Percentiles rank a stretch among this genome's conserved stretches.
Evolutionary conservation across 805 yeast genomes (phyloP).

Genomic region (Myxozyma udenii): DNA sequence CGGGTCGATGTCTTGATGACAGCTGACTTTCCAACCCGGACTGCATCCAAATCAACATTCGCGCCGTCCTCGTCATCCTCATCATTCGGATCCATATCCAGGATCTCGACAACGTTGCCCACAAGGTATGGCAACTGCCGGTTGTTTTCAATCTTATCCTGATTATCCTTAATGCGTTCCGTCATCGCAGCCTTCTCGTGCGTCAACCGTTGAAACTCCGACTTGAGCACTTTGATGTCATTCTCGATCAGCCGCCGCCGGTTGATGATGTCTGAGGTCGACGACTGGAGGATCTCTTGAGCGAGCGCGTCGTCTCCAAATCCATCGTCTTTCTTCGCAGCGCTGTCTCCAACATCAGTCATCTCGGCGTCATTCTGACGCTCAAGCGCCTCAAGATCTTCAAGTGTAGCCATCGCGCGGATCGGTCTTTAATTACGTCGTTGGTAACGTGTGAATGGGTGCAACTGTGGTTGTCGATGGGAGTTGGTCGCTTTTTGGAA

Average conservation of each 20-base stretch:
- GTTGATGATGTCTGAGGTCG: conserved; percentile 79
- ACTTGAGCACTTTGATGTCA: conserved; percentile 90
- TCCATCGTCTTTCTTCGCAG: conserved; percentile 34
- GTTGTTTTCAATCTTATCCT: conserved; percentile 92
- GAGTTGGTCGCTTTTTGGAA: not conserved
- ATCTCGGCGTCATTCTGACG: conserved; percentile 40
- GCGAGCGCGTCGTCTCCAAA: conserved; percentile 60
- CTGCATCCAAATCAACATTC: conserved; percentile 85
- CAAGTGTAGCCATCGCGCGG: conserved; percentile 68
- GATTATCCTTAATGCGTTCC: conserved; percentile 91
- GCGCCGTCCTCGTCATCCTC: conserved; percentile 82
- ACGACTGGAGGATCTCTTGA: conserved; percentile 71
- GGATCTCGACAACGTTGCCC: conserved; percentile 91
- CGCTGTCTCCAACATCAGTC: conserved; percentile 46
- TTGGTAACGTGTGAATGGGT: not conserved
- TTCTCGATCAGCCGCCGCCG: conserved; percentile 87
- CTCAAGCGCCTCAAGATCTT: conserved; percentile 63
- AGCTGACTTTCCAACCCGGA: conserved; percentile 93
- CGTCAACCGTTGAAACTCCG: conserved; percentile 82
- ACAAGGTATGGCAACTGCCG: conserved; percentile 94
- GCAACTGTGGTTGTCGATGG: not conserved
- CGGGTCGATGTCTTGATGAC: conserved; percentile 96
- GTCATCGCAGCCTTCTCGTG: conserved; percentile 93
- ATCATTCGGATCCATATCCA: conserved; percentile 84
- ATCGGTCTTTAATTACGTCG: too few species aligned